Evolutionary conservation across 257 asterid genomes (phyloP), one percentile per base, ranked within the genome.

Genomic region (Solanum tacnaense): DNA sequence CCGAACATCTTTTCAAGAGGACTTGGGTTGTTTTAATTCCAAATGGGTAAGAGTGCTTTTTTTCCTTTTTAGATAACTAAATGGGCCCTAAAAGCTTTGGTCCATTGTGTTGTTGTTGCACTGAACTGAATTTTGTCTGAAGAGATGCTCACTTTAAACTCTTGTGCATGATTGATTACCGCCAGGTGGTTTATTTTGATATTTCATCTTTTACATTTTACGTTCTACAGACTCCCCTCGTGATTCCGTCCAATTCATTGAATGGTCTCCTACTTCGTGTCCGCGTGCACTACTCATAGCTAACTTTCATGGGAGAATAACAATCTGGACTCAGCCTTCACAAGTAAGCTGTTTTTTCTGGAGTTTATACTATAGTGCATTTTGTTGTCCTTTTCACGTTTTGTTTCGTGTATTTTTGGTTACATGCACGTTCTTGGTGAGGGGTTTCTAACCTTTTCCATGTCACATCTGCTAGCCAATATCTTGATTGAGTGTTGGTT

Each of bases 251-350:
- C 99, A 97, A 91, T 97, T 95, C 91, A 94, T 97, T 67, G 99
- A 97, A 93, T 97, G 99, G 99, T 96, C 99, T 35, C 99, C 99
- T 72, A 91, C 96, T 81, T 94, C 99, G 3, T 95, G 98, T 84
- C 95, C 95, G 21, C 98, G 99, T 83, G 99, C 99, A 4, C 92
- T 97, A 88, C 99, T 97, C 73, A 89, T 96, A 58, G 96, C 99
- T 83, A 97, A 97, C 94, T 97, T 96, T 91, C 98, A 96, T 88
- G 99, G 99, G 83, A 95, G 99, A 87, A 93, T 89, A 89, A 96
- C 99, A 88, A 92, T 97, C 93, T 97, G 99, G 99, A 94, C 94
- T 70, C 99, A 97, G 91, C 98, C 99, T 88, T 94, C 99, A 87
- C 96, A 92, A 92, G 99, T 97, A 92, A 88, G 93, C 87, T 86